Percentiles rank a stretch among this genome's conserved stretches.
These are phyloP conservation scores for Phyllosticta citrichinensis DNA, from an alignment of 2,329 filamentous ascomycete genomes.

Conservation along the genomic window DNA sequence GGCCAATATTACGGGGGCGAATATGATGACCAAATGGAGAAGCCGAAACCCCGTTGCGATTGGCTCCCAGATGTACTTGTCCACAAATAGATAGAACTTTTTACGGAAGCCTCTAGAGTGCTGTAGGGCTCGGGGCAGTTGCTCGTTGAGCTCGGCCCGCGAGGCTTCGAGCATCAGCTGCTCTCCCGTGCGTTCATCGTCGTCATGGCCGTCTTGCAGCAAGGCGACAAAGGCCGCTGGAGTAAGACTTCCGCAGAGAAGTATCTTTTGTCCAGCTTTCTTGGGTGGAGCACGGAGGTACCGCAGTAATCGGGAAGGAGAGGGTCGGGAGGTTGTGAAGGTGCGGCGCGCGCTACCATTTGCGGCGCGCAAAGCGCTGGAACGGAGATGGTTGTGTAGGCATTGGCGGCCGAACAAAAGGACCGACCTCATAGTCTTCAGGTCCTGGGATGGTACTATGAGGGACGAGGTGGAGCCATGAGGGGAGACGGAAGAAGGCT, in stretches of 20 bases:
- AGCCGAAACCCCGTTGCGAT: slow-evolving; percentile 82
- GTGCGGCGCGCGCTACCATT: slow-evolving; percentile 3
- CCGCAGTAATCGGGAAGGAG: neutral
- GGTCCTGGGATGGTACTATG: slow-evolving; percentile 1
- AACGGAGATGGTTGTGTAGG: slow-evolving; percentile 32
- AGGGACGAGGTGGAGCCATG: slow-evolving; percentile 5
- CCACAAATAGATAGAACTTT: slow-evolving; percentile 55
- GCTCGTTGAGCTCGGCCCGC: slow-evolving; percentile 63
- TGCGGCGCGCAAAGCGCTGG: slow-evolving; percentile 18
- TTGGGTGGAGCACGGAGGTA: slow-evolving; percentile 10
- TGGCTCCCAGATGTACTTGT: slow-evolving; percentile 69
- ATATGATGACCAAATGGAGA: slow-evolving; percentile 75
- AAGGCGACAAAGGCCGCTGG: slow-evolving; percentile 46
- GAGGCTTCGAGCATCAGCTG: slow-evolving; percentile 80
- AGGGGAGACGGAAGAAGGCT: neutral
- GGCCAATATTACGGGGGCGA: slow-evolving; percentile 76
- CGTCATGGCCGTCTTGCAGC: slow-evolving; percentile 33
- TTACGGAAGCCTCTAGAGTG: slow-evolving; percentile 50
- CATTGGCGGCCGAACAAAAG: slow-evolving; percentile 41
- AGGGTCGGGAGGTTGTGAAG: slow-evolving; percentile 2
- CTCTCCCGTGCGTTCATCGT: slow-evolving; percentile 58
- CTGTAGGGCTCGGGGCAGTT: slow-evolving; percentile 51
- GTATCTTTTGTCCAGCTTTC: neutral
- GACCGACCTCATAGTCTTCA: slow-evolving; percentile 39
- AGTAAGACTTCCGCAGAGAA: slow-evolving; percentile 29